Percentiles rank a stretch among this genome's conserved stretches.
Evolutionary conservation across 2,329 filamentous ascomycete genomes (phyloP).

Genomic region (Hortaea sp.): DNA sequence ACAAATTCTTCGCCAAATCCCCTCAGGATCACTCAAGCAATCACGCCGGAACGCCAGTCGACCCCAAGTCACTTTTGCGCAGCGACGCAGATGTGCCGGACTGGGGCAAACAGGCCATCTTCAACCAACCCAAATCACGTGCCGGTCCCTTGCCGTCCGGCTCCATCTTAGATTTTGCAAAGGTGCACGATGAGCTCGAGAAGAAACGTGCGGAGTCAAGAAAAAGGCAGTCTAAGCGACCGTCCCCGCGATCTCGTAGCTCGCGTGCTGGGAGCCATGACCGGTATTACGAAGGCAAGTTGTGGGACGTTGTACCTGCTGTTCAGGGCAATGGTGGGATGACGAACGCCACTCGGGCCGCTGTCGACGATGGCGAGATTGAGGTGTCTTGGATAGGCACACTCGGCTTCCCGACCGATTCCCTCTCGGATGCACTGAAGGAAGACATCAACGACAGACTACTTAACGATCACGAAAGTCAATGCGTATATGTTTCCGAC

Average conservation of each 20-base stretch:
- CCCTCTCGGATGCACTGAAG: constrained; percentile 64
- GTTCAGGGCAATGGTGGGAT: constrained; percentile 90
- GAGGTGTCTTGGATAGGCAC: constrained; percentile 89
- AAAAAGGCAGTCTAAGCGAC: constrained; percentile 5
- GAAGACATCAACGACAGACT: constrained; percentile 75
- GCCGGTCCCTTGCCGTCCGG: constrained; percentile 65
- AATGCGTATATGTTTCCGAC: constrained; percentile 79
- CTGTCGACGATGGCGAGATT: constrained; percentile 51
- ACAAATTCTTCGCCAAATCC: constrained; percentile 36
- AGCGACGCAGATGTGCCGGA: constrained; percentile 65
- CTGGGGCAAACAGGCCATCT: constrained; percentile 57
- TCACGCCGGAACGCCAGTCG: constrained; percentile 42
- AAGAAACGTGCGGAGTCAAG: constrained; percentile 13
- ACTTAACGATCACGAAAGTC: constrained; percentile 63
- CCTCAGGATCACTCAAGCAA: constrained; percentile 36
- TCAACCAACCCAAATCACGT: constrained; percentile 69
- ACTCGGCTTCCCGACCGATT: constrained; percentile 87
- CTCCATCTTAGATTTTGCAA: constrained; percentile 61
- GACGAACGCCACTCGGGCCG: constrained; percentile 65
- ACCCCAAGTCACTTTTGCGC: constrained; percentile 49
- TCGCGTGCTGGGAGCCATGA: constrained; percentile 29
- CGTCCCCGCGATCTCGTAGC: constrained; percentile 8
- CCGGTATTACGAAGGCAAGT: constrained; percentile 56
- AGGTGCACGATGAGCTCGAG: constrained; percentile 32
- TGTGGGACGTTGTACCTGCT: constrained; percentile 74